Evolutionary conservation across 192 early-diverging fungal species (phyloP).

Genomic region (Polychytrium aggregatum): DNA sequence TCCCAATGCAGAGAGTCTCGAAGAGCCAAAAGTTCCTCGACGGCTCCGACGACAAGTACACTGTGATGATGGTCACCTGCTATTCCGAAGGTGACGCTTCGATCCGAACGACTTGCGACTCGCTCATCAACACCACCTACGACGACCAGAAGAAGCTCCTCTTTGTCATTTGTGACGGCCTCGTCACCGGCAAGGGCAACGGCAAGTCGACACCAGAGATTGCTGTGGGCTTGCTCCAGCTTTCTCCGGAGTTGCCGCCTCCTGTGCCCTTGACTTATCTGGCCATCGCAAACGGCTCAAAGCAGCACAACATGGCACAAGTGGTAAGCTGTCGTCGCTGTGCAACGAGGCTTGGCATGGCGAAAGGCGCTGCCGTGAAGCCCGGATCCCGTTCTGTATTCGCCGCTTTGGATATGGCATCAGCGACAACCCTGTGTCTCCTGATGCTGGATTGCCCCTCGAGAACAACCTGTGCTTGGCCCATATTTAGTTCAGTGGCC

Average conservation of each 20-base stretch:
- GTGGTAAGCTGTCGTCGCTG: too few relatives aligned
- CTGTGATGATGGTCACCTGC: conserved; percentile 74
- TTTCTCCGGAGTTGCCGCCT: too few relatives aligned
- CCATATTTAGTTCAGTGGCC: too few relatives aligned
- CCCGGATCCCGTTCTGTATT: too few relatives aligned
- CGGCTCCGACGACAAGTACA: conserved; percentile 20
- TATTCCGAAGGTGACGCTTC: conserved; percentile 68
- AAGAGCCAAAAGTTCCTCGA: too few relatives aligned
- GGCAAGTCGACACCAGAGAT: conserved; percentile 70
- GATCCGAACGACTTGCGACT: conserved; percentile 68
- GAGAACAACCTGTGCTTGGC: too few relatives aligned
- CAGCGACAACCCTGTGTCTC: too few relatives aligned
- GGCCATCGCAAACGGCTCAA: conserved; percentile 84
- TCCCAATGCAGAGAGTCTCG: too few relatives aligned
- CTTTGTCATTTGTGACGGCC: conserved; percentile 81
- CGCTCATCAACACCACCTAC: conserved; percentile 71
- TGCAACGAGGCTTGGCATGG: too few relatives aligned
- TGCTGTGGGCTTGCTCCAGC: conserved; percentile 58
- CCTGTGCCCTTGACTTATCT: conserved; percentile 35
- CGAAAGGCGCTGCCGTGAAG: too few relatives aligned
- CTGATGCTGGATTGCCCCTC: too few relatives aligned
- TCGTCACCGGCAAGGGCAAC: conserved; percentile 60
- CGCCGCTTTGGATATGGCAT: too few relatives aligned
- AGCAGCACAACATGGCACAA: conserved; percentile 87
- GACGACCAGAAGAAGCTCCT: conserved; percentile 79